These are phyloP conservation scores for Biscutella laevigata DNA, from an alignment of 441 rosid species.

Conservation along the genomic window DNA sequence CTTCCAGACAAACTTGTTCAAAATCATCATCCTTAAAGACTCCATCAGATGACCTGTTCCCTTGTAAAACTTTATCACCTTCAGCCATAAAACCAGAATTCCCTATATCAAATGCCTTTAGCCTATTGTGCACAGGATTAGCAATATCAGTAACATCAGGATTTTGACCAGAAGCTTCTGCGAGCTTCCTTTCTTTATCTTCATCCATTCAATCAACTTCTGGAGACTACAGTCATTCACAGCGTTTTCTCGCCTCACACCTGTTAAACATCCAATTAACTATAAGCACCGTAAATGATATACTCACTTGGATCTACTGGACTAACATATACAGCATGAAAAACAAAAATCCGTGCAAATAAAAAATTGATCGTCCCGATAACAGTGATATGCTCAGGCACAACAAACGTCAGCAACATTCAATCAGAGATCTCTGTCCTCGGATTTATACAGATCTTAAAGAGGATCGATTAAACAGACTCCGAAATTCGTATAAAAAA, in stretches of 20 bases:
- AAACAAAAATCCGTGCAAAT: background rate
- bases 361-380: background rate
- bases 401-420: background rate
- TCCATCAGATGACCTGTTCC: slow-evolving; percentile 27
- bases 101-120: slow-evolving; percentile 32
- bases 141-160: slow-evolving; percentile 19
- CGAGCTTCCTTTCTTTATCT: slow-evolving; percentile 50
- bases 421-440: slow-evolving; percentile 8
- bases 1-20: slow-evolving; percentile 75
- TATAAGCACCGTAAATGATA: background rate
- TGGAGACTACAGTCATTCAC: slow-evolving; percentile 27
- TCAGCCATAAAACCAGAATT: slow-evolving; percentile 23
- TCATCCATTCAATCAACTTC: slow-evolving; percentile 53
- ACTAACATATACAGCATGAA: background rate
- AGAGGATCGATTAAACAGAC: background rate
- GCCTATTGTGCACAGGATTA: slow-evolving; percentile 32
- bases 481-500: background rate
- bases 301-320: slow-evolving; percentile 23
- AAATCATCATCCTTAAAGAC: slow-evolving; percentile 61
- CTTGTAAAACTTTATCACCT: slow-evolving; percentile 26
- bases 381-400: background rate
- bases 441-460: slow-evolving; percentile 17
- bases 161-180: slow-evolving; percentile 30
- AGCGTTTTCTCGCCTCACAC: too few species aligned
- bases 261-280: slow-evolving; percentile 24